Evolutionary conservation across 257 asterid species (phyloP).

Genomic region (Capsicum pubescens): DNA sequence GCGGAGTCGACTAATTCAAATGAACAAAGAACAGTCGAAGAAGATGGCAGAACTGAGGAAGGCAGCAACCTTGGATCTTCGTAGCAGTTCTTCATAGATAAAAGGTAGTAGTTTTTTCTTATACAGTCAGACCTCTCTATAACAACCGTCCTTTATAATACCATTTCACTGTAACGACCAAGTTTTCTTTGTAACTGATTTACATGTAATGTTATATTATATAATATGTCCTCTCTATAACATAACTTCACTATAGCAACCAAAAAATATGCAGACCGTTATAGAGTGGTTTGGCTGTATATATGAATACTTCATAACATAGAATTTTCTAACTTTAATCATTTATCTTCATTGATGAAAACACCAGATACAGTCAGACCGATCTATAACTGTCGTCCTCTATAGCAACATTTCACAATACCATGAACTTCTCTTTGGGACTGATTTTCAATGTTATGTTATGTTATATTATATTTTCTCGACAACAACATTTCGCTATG

Average conservation of each 20-base stretch:
- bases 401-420: neutral
- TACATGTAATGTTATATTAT: constrained; percentile 2
- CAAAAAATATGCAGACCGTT: neutral
- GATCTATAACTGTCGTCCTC: neutral
- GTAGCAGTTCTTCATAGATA: constrained; percentile 40
- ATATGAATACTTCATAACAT: too few relatives aligned
- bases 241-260: neutral
- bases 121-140: neutral
- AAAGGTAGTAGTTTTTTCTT: constrained; percentile 39
- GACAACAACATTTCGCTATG: too few relatives aligned
- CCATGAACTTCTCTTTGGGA: neutral
- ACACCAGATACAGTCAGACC: neutral
- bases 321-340: neutral
- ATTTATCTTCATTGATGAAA: neutral
- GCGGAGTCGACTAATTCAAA: neutral
- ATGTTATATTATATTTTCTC: neutral
- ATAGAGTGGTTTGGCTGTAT: neutral
- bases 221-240: neutral
- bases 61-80: constrained; percentile 49
- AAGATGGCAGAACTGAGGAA: constrained; percentile 49
- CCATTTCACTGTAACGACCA: neutral
- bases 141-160: neutral
- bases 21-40: constrained; percentile 40
- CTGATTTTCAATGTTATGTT: neutral
- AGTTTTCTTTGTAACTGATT: neutral